Base-by-base conservation (phyloP, 2,329 filamentous ascomycete genomes). In the Cadophora luteo-olivacea region DNA sequence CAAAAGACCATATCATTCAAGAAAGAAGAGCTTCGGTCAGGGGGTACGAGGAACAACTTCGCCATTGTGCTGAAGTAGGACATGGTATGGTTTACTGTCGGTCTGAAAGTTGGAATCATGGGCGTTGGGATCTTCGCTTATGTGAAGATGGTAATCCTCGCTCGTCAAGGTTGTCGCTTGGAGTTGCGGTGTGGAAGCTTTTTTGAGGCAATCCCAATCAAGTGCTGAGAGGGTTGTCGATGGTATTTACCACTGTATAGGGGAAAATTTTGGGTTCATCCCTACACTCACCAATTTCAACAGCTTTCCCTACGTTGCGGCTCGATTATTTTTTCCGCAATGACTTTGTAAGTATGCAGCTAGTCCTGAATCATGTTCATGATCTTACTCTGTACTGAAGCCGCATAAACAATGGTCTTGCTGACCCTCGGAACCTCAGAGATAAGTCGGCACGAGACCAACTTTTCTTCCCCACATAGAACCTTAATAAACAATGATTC, bases 1-100 rank as follows among this genome's bases (percentile, higher is more conserved):
- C 73, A 67, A 75, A 74, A 5, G 76, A 70, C 70, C 61, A 74
- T 72, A 61, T 77, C 77, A 14, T 92, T 91, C 76, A 84, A 84
- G 69, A 98, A 98, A 81, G 86, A 87, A 70, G 91, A 96, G 78
- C 79, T 97, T 51, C 90, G 92, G 70, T 86, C 92, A 25, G 94
- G 94, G 12, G 83, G 84, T 64, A 86, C 84, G 29, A 88, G 94
- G 78, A 99, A 99, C 80, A 98, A 99, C 77, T 99, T 98, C 79
- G 89, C 92, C 16, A 89, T 98, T 74, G 86, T 93, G 19, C 79
- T 97, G 69, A 82, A 81, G 61, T 80, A 74, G 5, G 29, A 29
- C 29, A 29, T 29, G 29, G 29, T 29, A 29, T 29, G 5, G 29
- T 29, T 29, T 22, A 33, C n/a, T 11, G 16, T 8, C n/a, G 19